Percentiles rank a stretch among this genome's conserved stretches.
Conservation (phyloP, 2,329 filamentous ascomycete genomes). For the Chlorencoelia australis region DNA sequence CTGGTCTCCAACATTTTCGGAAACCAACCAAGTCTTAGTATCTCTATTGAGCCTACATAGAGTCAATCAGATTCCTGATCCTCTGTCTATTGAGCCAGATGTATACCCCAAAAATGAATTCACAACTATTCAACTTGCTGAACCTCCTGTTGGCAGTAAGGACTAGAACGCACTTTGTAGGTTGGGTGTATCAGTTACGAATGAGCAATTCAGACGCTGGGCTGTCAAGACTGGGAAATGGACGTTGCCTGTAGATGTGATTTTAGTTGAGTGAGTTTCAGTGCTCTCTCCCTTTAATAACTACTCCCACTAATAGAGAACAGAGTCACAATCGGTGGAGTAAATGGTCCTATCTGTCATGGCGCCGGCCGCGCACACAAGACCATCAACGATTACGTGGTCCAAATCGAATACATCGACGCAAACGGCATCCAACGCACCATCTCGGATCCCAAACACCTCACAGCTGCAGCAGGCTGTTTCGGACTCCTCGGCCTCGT, state of each 20-base stretch:
- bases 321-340: slow-evolving; percentile 36
- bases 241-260: slow-evolving; percentile 35
- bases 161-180: slow-evolving; percentile 27
- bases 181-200: slow-evolving; percentile 35
- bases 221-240: slow-evolving; percentile 31
- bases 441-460: slow-evolving; percentile 30
- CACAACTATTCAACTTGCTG: slow-evolving; percentile 31
- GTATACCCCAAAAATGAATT: slow-evolving; percentile 29
- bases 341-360: slow-evolving; percentile 37
- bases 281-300: not conserved
- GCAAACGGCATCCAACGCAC: slow-evolving; percentile 32
- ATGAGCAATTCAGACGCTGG: slow-evolving; percentile 37
- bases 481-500: slow-evolving; percentile 39
- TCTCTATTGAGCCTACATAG: slow-evolving; percentile 32
- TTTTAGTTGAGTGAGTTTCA: slow-evolving; percentile 32
- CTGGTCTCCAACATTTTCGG: slow-evolving; percentile 33
- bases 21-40: slow-evolving; percentile 33
- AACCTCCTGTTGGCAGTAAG: slow-evolving; percentile 9
- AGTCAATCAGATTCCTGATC: slow-evolving; percentile 31
- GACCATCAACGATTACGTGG: slow-evolving; percentile 36
- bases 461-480: slow-evolving; percentile 34
- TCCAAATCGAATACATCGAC: slow-evolving; percentile 38
- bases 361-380: slow-evolving; percentile 35
- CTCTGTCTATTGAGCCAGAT: slow-evolving; percentile 23
- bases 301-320: not conserved